Evolutionary conservation across 345 rosid species (phyloP).

Genomic region (Lagerstroemia speciosa): DNA sequence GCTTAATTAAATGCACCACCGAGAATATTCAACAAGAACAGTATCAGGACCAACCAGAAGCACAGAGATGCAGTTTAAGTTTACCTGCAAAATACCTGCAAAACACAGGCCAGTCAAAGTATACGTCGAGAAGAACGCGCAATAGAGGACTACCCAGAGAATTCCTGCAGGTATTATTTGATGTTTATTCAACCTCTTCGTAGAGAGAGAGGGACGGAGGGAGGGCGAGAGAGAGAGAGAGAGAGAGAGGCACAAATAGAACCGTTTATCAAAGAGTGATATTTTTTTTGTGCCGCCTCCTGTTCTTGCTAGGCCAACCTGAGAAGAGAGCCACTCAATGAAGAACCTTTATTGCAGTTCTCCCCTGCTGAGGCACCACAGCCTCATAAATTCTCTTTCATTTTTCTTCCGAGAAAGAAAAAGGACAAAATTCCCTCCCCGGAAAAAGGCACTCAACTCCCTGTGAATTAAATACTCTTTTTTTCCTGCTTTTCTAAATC

Average conservation of each 20-base stretch:
- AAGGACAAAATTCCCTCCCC: not conserved
- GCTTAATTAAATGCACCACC: not conserved
- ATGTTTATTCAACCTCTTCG: not conserved
- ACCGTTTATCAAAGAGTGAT: constrained; percentile 16
- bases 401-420: not conserved
- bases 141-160: not conserved
- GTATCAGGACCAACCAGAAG: not conserved
- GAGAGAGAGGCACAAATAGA: not conserved
- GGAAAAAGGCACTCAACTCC: not conserved
- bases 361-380: constrained; percentile 21
- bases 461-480: not conserved
- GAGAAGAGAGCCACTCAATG: constrained; percentile 63
- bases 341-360: constrained; percentile 13
- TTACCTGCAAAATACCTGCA: constrained; percentile 7
- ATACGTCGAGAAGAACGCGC: not conserved
- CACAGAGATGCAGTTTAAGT: not conserved
- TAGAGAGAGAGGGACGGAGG: constrained; percentile 4
- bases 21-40: constrained; percentile 10
- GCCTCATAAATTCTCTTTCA: constrained; percentile 45
- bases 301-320: constrained; percentile 35
- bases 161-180: not conserved
- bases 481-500: not conserved
- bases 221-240: constrained; percentile 1
- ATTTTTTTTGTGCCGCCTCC: constrained; percentile 14
- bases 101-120: constrained; percentile 2